Conservation (phyloP, 495 filamentous ascomycete species). For the Aspergillus mulundensis region DNA sequence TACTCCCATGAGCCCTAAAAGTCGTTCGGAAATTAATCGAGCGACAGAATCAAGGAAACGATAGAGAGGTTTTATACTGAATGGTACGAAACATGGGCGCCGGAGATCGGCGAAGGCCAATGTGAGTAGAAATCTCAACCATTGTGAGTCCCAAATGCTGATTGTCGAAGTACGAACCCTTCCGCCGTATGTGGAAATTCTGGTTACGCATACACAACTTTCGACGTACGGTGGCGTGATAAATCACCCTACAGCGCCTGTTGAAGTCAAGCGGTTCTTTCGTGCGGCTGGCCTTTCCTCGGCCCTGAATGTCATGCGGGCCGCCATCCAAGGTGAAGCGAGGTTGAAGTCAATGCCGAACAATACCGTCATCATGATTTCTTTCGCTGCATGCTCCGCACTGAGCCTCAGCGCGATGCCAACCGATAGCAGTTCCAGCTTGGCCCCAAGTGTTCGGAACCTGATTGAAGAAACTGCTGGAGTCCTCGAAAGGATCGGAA, state of each 20-base stretch:
- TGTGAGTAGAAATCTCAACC: constrained; percentile 35
- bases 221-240: constrained; percentile 72
- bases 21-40: not conserved
- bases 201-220: constrained; percentile 66
- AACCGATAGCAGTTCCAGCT: constrained; percentile 47
- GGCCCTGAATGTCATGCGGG: constrained; percentile 67
- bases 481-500: constrained; percentile 65
- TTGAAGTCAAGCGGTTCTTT: constrained; percentile 68
- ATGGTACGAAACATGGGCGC: constrained; percentile 60
- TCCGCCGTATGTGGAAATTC: constrained; percentile 70
- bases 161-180: constrained; percentile 48
- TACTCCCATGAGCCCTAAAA: not conserved
- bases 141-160: too few relatives aligned
- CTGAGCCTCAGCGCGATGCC: constrained; percentile 59
- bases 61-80: constrained; percentile 60
- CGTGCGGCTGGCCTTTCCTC: constrained; percentile 64
- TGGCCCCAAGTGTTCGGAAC: constrained; percentile 63
- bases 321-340: constrained; percentile 65
- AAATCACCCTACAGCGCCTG: constrained; percentile 67
- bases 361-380: constrained; percentile 74
- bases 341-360: constrained; percentile 72
- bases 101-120: constrained; percentile 54
- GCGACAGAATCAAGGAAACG: constrained; percentile 50
- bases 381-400: constrained; percentile 68
- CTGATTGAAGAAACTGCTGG: constrained; percentile 67